phyloP scores from a whole-genome alignment of 306 rosid species.

The Quercus agrifolia region DNA sequence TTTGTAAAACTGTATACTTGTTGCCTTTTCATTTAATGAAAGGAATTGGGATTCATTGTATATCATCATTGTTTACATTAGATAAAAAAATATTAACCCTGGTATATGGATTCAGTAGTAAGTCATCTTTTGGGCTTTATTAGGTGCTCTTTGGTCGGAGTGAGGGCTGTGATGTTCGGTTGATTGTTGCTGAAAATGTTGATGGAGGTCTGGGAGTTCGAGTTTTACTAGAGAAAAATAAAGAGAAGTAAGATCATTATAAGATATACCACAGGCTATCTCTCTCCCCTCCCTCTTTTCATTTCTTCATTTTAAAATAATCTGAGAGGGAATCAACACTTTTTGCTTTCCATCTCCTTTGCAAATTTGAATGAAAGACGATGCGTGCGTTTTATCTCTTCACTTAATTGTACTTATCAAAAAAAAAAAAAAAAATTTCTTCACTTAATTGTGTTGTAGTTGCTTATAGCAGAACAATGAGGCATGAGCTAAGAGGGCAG shows the following conservation, averaged over 20 bases:
- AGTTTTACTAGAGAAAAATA: conserved; percentile 20
- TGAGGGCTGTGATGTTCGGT: conserved; percentile 22
- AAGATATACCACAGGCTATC: background rate
- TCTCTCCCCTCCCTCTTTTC: background rate
- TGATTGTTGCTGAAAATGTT: conserved; percentile 14
- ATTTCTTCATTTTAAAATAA: background rate
- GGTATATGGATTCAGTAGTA: background rate
- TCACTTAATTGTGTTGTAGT: background rate
- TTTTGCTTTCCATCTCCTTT: background rate
- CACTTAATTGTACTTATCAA: background rate
- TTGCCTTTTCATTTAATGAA: background rate
- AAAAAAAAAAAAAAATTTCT: background rate
- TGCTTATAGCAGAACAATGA: too few relatives aligned
- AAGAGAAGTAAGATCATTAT: conserved; percentile 21
- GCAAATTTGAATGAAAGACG: background rate
- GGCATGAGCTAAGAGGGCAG: too few relatives aligned
- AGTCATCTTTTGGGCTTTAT: conserved; percentile 1
- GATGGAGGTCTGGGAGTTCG: conserved; percentile 26
- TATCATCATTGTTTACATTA: background rate
- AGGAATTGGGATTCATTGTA: background rate
- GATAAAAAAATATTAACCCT: background rate
- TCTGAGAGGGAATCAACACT: background rate
- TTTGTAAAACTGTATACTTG: background rate
- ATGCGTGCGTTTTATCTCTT: background rate
- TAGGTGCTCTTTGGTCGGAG: conserved; percentile 34